phyloP scores from a whole-genome alignment of 805 yeast species.

The Myxozyma melibiosi region DNA sequence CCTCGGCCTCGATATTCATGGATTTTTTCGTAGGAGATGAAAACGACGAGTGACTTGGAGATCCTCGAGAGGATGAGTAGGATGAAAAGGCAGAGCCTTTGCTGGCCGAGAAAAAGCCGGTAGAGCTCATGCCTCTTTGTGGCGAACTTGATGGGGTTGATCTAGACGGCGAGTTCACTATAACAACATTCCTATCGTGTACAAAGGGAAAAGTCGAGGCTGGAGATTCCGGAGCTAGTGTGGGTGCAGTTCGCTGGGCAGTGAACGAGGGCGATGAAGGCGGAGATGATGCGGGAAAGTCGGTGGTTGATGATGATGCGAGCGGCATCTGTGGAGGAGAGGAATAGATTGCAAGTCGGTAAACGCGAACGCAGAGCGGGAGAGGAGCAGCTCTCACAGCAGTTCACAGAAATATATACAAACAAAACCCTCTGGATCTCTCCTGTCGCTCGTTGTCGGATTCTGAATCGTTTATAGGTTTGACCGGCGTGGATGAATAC shows the following conservation, averaged over 20 bases:
- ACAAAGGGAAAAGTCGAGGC: constrained; percentile 11
- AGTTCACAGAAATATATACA: neutral
- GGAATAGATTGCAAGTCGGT: neutral
- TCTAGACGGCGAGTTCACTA: constrained; percentile 12
- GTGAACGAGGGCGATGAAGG: neutral
- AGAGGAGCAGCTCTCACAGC: neutral
- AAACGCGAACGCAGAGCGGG: constrained; percentile 3
- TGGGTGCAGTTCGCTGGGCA: neutral
- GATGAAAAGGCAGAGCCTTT: constrained; percentile 11
- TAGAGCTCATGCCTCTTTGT: neutral
- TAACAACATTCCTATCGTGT: constrained; percentile 18
- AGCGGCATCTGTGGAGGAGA: constrained; percentile 10
- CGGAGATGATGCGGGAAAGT: neutral
- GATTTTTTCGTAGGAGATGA: constrained; percentile 3
- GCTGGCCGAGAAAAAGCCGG: neutral
- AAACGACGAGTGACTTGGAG: constrained; percentile 5
- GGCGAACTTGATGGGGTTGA: constrained; percentile 16
- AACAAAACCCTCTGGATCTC: no score
- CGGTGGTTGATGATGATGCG: constrained; percentile 1
- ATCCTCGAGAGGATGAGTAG: neutral
- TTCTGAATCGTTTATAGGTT: no score
- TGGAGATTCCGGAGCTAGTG: neutral
- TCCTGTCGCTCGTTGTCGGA: no score
- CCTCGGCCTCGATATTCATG: neutral
- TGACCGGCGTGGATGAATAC: no score